Base-by-base conservation (phyloP, 2,329 filamentous ascomycete species). In the Colletotrichum scovillei region DNA sequence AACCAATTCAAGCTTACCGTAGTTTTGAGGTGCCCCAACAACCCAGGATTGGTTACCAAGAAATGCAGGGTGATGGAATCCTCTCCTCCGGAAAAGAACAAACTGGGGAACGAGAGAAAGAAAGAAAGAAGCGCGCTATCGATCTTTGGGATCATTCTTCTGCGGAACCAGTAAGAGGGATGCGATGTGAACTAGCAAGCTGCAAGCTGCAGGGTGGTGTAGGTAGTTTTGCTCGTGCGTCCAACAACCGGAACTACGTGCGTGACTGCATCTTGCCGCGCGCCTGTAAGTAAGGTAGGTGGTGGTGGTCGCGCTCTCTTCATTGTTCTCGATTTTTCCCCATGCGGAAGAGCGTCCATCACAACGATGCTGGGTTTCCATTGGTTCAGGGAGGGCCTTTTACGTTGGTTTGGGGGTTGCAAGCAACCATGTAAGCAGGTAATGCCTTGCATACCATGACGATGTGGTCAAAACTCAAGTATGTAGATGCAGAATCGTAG, bases 21-120 rank as follows among this genome's bases (percentile, higher is more conserved):
- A 12, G 11, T 35, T 5, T 35, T 5, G 11, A 35, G 32, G 32
- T 12, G 38, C 9, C 32, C 32, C 32, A 12, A 35, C 32, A 35
- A 46, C 19, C 16, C 16, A 46, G 65, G 66, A 72, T 72, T 69
- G 66, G 58, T 59, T 72, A 69, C 58, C 69, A 16, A 69, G 58
- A 64, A 30, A 72, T 69, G 69, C 58, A 69, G 22, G 69, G 42
- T 69, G 65, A 64, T 64, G 66, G 57, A 35, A 46, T 35, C 6
- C 22, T 28, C 35, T n/a, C 24, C 35, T 66, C 22, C n/a, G 30
- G 8, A 30, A n/a, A 9, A n/a, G 42, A 49, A n/a, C 19, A n/a
- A 49, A 42, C 38, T 19, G 19, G 42, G 42, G 42, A 42, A 42
- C 38, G 30, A 32, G 38, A 16, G 35, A 46, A 64, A 22, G 49